phyloP scores from a whole-genome alignment of 257 asterid species.

The Cruciata laevipes region DNA sequence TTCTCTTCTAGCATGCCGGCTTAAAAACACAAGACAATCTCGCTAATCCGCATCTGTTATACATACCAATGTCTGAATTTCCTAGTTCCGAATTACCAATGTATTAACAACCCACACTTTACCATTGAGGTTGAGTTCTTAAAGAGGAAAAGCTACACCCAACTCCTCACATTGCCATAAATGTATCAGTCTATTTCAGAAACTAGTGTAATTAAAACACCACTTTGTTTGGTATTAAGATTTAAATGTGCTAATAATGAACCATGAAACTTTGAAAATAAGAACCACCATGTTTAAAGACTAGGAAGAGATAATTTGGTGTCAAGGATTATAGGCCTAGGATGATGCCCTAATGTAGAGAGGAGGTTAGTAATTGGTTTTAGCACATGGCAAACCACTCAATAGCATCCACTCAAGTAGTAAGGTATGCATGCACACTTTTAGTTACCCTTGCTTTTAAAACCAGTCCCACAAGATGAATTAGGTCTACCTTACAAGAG shows the following conservation, averaged over 20 bases:
- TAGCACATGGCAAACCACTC: slow-evolving; percentile 66
- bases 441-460: slow-evolving; percentile 19
- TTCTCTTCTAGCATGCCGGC: no score
- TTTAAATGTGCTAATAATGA: no score
- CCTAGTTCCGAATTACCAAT: no score
- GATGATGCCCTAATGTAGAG: neutral
- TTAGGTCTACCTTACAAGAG: neutral
- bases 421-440: slow-evolving; percentile 18
- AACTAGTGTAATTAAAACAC: no score
- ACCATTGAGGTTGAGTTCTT: neutral
- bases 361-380: neutral
- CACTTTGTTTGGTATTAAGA: no score
- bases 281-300: neutral
- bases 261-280: no score
- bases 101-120: no score
- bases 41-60: no score
- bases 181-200: no score
- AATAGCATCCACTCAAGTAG: slow-evolving; percentile 48
- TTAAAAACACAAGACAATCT: no score
- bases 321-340: neutral
- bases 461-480: slow-evolving; percentile 18
- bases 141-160: neutral
- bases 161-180: neutral
- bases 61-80: no score
- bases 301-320: neutral